Evolutionary conservation across 2,329 filamentous ascomycete species (phyloP).

Genomic region (Hypoxylon sp.): DNA sequence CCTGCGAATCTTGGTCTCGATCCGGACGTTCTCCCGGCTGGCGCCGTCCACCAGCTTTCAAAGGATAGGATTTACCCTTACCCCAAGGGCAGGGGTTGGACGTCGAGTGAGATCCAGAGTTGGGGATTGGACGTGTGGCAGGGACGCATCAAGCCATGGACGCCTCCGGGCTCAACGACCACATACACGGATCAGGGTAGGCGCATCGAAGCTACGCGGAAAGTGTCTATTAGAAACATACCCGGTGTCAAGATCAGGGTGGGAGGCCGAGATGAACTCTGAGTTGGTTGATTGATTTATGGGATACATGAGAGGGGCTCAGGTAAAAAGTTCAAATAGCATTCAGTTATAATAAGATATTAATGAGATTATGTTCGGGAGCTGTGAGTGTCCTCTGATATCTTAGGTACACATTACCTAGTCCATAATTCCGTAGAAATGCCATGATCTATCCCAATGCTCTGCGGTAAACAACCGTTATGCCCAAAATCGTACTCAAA

Average conservation of each 20-base stretch:
- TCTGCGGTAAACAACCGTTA: slow-evolving; percentile 5
- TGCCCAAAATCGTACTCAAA: slow-evolving; percentile 5
- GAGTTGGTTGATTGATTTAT: background rate
- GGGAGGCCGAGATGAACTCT: slow-evolving; percentile 50
- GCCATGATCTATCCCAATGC: slow-evolving; percentile 10
- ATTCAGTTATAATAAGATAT: background rate
- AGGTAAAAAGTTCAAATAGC: too few species aligned
- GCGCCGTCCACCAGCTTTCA: slow-evolving; percentile 57
- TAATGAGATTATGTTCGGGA: slow-evolving; percentile 9
- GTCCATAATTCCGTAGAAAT: slow-evolving; percentile 8
- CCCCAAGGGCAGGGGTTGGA: slow-evolving; percentile 52
- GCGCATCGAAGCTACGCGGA: slow-evolving; percentile 47
- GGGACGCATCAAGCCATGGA: slow-evolving; percentile 56
- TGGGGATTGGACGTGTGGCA: slow-evolving; percentile 59
- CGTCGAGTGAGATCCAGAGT: slow-evolving; percentile 51
- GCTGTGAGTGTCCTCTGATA: slow-evolving; percentile 25
- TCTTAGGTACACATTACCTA: slow-evolving; percentile 10
- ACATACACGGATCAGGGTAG: slow-evolving; percentile 47
- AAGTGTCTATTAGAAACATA: slow-evolving; percentile 47
- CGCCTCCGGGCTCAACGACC: slow-evolving; percentile 49
- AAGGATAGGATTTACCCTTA: slow-evolving; percentile 56
- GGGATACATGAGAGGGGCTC: background rate
- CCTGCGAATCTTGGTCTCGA: slow-evolving; percentile 54
- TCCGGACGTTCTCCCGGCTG: slow-evolving; percentile 50
- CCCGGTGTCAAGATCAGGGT: slow-evolving; percentile 51